Evolutionary conservation across 495 filamentous ascomycete genomes (phyloP), one percentile per base, ranked within the genome.

Genomic region (Penicillium manginii): DNA sequence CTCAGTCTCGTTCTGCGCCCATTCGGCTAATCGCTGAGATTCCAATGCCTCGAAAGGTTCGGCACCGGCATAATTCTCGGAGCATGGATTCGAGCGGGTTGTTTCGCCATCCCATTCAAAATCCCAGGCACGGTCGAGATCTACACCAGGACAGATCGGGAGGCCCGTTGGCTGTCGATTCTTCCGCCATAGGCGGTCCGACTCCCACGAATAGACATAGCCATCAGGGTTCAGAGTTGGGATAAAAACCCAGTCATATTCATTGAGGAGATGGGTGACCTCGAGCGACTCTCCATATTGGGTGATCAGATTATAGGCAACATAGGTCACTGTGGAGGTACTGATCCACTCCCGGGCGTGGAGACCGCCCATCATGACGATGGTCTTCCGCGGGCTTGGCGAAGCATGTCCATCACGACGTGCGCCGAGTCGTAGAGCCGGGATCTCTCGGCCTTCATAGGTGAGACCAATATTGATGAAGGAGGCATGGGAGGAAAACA

Each of bases 261-360:
- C 78, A 58, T 92, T 79, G 4, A 98, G 81, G 1, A 98, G 78
- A 19, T 86, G 86, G 4, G 89, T 91, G 29, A 93, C 86, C 54
- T 81, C 77, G 5, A 76, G 73, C 1, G 73, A 78, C 60, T 88
- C 88, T 31, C 88, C 88, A 69, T 91, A 93, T 15, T 84, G 83
- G 6, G 89, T 92, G 35, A 97, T 91, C 32, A 97, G 75, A n/a
- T 85, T 90, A 80, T 93, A 96, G 9, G 93, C 90, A 12, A 96
- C 74, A 66, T 96, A 98, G 50, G 83, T 92, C n/a, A 96, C 91
- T 0, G 92, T 93, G 64, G 87, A 93, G 1, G 90, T 93, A 47
- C 91, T 91, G 59, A 98, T 94, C 94, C 94, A 98, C 78, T 98
- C 94, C 9, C 94, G 83, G 2, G 92, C 93, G 71, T 98, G 94